Base-by-base conservation (phyloP, 495 filamentous ascomycete genomes). In the Annulohypoxylon bovei region DNA sequence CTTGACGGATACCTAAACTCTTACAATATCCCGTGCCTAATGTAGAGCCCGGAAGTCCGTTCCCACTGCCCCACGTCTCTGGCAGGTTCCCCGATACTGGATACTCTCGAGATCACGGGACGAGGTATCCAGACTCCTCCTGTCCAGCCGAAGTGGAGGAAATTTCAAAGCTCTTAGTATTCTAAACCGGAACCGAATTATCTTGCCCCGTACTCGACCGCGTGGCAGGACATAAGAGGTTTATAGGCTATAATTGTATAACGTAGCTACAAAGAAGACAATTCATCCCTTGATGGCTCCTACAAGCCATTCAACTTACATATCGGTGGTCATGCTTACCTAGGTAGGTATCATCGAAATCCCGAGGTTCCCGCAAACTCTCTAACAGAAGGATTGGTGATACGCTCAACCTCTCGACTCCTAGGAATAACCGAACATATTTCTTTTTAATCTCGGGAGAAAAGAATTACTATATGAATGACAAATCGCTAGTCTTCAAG, bases 211-310 rank as follows among this genome's bases (percentile, higher is more conserved):
- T 71, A 33, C 58, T 60, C 39, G 49, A 64, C 56, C 23, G 70
- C 70, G 70, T 72, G 70, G 65, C 70, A 62, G 25, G 42, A 57
- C 49, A 55, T 68, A 46, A 72, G 70, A 72, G 70, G 70, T 5
- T 22, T 65, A 47, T 54, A 18, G 16, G 11, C 27, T 47, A n/a
- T 11, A 28, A 50, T 25, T 50, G 6, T 50, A 50, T 28, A 4
- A 50, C 6, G 9, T 50, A 18, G 25, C 25, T 65, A 33, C 23
- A 16, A 56, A 46, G 50, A 47, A n/a, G 32, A 58, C 35, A 59
- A 0, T 53, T 60, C 46, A 23, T 60, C 42, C 35, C 47, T 67
- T 60, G 58, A 33, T 50, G 54, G 27, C 35, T 20, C 42, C 62
- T 65, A 59, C 47, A 18, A 30, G 28, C 23, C 14, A 55, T 39